These are phyloP conservation scores for Xylariales sp. DNA, from an alignment of 2,329 filamentous ascomycete genomes.

Conservation along the genomic window DNA sequence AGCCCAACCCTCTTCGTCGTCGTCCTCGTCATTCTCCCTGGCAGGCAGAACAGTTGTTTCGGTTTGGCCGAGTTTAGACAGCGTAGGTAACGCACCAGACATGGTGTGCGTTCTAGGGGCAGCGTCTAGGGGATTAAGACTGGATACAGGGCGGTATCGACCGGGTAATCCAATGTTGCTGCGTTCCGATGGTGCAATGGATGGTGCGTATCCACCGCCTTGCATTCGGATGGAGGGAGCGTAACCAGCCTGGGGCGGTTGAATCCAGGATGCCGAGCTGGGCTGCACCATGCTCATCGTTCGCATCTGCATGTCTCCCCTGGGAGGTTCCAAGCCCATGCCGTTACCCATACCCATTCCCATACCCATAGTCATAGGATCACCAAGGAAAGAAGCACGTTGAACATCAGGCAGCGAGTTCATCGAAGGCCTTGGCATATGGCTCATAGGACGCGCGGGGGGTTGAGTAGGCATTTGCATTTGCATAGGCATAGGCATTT, in stretches of 20 bases:
- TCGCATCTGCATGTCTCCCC: conserved; percentile 47
- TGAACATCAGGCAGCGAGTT: conserved; percentile 32
- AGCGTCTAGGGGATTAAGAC: conserved; percentile 38
- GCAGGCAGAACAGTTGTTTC: conserved; percentile 34
- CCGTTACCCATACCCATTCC: conserved; percentile 38
- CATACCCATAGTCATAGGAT: conserved; percentile 26
- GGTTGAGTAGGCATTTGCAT: conserved; percentile 19
- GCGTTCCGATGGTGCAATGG: conserved; percentile 91
- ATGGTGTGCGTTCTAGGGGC: conserved; percentile 36
- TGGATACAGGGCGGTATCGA: conserved; percentile 85
- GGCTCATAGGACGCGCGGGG: conserved; percentile 26
- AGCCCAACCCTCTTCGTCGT: conserved; percentile 66
- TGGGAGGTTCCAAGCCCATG: conserved; percentile 38
- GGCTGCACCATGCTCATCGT: conserved; percentile 85
- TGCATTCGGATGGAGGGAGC: conserved; percentile 45
- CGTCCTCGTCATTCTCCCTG: conserved; percentile 47
- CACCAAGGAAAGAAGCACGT: conserved; percentile 24
- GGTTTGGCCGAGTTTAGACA: conserved; percentile 33
- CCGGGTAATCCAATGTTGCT: conserved; percentile 89
- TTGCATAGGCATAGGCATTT: conserved; percentile 5
- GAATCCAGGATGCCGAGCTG: conserved; percentile 54
- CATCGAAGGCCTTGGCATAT: conserved; percentile 38
- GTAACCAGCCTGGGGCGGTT: conserved; percentile 36
- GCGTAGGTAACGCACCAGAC: conserved; percentile 33
- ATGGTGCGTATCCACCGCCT: conserved; percentile 70